Evolutionary conservation across 768 basidiomycete genomes (phyloP), one percentile per base, ranked within the genome.

Genomic region (Amanita molliuscula): DNA sequence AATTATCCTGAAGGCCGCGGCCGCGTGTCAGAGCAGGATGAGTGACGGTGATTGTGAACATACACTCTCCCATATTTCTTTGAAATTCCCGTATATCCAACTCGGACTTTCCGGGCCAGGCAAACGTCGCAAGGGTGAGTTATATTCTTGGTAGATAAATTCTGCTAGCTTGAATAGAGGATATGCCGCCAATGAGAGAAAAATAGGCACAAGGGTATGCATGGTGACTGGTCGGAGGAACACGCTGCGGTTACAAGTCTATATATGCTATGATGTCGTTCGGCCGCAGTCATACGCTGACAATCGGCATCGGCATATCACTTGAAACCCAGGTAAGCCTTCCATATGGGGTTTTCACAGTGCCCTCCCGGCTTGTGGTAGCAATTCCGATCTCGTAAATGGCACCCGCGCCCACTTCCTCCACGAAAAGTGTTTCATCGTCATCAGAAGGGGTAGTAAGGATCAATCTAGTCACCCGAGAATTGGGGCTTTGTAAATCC

Each of bases 341-440:
- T 9, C 76, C 77, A 51, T 73, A 79, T 11, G 76, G 77, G 1
- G 75, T 79, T 4, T 45, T 61, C 58, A 40, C 54, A 59, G 13
- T 65, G 71, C n/a, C 56, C 59, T 11, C 59, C 4, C 56, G 57
- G 2, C 52, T 59, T 4, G 57, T 56, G 1, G 79, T 71, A 42
- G 53, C 65, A 49, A 84, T 72, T 0, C 67, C 79, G 2, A 84
- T 67, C 55, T 84, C 81, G 49, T 71, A 76, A 1, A 82, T 70
- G 3, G 74, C 34, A 4, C 29, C 29, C 10, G 42, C 44, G 3
- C 15, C 16, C 72, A 6, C 64, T 49, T 0, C 65, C 29, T 44
- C 15, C 15, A 71, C 45, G 57, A 72, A 65, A 9, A 36, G 44
- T 9, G 45, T 36, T 47, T 78, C 71, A 10, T 63, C 65, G 1